Conservation (phyloP, 345 rosid species). For the Microcos paniculata region DNA sequence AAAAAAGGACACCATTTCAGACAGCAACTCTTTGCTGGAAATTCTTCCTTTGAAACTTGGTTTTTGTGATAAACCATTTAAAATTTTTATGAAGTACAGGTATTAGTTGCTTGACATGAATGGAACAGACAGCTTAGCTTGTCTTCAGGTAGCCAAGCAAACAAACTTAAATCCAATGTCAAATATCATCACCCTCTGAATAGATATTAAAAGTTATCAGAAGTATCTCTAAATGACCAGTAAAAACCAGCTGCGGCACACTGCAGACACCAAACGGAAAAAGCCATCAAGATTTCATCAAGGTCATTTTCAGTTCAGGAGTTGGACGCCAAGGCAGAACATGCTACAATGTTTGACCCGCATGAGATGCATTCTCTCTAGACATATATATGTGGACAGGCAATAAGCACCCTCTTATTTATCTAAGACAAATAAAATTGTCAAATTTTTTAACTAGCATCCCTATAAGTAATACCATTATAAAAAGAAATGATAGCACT, state of each 20-base stretch:
- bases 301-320: not conserved
- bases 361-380: constrained; percentile 5
- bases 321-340: not conserved
- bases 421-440: not conserved
- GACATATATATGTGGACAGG: not conserved
- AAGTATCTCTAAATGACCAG: not conserved
- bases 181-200: not conserved
- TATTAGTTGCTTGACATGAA: not conserved
- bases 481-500: constrained; percentile 8
- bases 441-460: constrained; percentile 2
- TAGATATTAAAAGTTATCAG: not conserved
- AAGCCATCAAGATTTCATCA: not conserved
- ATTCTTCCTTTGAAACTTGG: not conserved
- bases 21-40: constrained; percentile 10
- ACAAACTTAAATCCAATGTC: not conserved
- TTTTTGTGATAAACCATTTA: not conserved
- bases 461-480: not conserved
- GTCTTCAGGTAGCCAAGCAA: constrained; percentile 11
- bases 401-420: not conserved
- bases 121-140: not conserved
- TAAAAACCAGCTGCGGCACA: not conserved
- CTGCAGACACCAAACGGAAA: not conserved
- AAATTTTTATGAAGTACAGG: not conserved
- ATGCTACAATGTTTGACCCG: too few species aligned
- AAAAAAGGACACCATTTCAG: not conserved